Conservation (phyloP, 192 early-diverging fungal species). For the Powellomyces hirtus region DNA sequence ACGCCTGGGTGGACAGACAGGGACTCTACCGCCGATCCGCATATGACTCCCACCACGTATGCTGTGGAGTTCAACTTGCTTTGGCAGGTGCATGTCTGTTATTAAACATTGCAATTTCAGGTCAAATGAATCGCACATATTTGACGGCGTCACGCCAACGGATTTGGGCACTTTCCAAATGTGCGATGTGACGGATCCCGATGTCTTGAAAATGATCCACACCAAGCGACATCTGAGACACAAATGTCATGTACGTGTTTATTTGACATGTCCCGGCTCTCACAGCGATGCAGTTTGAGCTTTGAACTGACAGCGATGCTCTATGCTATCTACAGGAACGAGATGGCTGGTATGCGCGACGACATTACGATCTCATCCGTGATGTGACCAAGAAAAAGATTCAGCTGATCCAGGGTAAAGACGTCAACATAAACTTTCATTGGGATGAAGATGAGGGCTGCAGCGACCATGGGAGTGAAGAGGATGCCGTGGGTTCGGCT, state of each 20-base stretch:
- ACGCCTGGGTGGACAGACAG: too few species aligned
- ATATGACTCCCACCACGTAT: too few species aligned
- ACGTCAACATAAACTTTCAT: slow-evolving; percentile 1
- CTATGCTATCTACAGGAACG: slow-evolving; percentile 19
- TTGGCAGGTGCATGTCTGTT: too few species aligned
- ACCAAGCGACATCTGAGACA: slow-evolving; percentile 13
- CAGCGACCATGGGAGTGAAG: slow-evolving; percentile 4
- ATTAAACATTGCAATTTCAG: too few species aligned
- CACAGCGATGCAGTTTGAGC: too few species aligned
- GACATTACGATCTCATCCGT: slow-evolving; percentile 18
- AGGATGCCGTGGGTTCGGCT: background rate
- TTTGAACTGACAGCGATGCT: too few species aligned
- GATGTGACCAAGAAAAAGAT: slow-evolving; percentile 38
- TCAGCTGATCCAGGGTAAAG: slow-evolving; percentile 15
- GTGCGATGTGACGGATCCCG: slow-evolving; percentile 43
- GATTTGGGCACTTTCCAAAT: slow-evolving; percentile 27
- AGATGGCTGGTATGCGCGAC: slow-evolving; percentile 38
- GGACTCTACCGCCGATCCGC: too few species aligned
- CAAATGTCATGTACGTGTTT: slow-evolving; percentile 22
- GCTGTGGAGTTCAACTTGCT: too few species aligned
- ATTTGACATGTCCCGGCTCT: background rate
- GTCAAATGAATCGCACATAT: slow-evolving; percentile 36
- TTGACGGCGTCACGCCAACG: slow-evolving; percentile 34
- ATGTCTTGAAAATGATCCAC: slow-evolving; percentile 27
- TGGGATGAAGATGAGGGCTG: slow-evolving; percentile 12